Evolutionary conservation across 148 eudicot genomes (phyloP), one percentile per base, ranked within the genome.

Genomic region (Rhododendron williamsianum): DNA sequence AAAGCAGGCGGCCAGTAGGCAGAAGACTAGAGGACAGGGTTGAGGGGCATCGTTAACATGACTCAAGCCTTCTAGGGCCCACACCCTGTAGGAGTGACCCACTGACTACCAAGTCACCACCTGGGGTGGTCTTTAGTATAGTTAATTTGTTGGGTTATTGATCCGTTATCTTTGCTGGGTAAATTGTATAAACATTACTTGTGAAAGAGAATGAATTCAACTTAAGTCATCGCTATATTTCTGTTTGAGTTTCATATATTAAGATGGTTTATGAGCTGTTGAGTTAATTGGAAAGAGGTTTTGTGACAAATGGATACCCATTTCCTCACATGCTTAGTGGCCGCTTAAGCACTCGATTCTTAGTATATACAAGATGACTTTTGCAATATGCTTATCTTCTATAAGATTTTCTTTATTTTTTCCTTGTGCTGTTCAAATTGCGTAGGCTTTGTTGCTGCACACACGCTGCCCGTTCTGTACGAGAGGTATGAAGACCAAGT

Each of bases 361-460:
- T 5, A 78, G 82, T 33, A 7, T 12, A 52, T 27, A 1, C 63
- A 16, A 23, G 4, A 35, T 81, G 71, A 80, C 18, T 36, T 56
- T 56, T 36, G 48, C 25, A 15, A 56, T 19, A 13, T 81, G 48
- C 71, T 41, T 4, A 49, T 30, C 46, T 27, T 3, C 58, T 16
- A 15, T 54, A 4, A 1, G 58, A 13, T 52, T 52, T 36, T 3
- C 54, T 4, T 48, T 12, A 33, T 35, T 46, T 36, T 33, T 23
- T 79, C 23, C 72, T 27, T 43, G 11, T 48, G 33, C 51, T 49
- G 41, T 85, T 84, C 74, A 78, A 46, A 33, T 16, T 4, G 25
- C 9, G 33, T 48, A 93, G 98, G 97, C 78, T 93, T 94, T 89
- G 91, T 95, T 76, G 96, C 92, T 72, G 96, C 96, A 33, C 98